Base-by-base conservation (phyloP, 306 rosid species). In the Cicer pinnatifidum region DNA sequence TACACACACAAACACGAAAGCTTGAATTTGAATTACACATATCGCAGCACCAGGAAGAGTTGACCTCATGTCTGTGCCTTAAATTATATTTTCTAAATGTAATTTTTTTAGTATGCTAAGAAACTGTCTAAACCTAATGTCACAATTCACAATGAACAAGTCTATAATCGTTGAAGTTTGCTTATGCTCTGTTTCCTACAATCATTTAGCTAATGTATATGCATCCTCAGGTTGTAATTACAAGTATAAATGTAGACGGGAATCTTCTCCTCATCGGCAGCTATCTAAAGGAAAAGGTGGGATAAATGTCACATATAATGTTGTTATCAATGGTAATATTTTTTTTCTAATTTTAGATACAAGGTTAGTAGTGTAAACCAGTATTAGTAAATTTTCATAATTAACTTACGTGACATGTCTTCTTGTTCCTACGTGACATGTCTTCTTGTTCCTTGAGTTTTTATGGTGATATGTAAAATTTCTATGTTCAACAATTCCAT, bases 221-320 rank as follows among this genome's bases (percentile, higher is more conserved):
- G 16, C 75, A 60, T 46, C 58, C 74, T 39, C 87, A 91, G 96
- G 91, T 91, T 78, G 89, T 91, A 78, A 75, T 91, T 73, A 72
- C 76, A 72, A 89, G 97, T 86, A 84, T 87, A 76, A 82, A 57
- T 43, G 8, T 72, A 20, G 67, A 72, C 43, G 76, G 76, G 56
- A 72, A 12, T 56, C 76, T 72, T 72, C 67, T 72, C 67, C 76
- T 72, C 67, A 72, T 72, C 43, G 76, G 76, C 4, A 56, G 76
- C 67, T 1, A 56, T 72, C 67, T 11, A 72, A 72, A 72, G 67
- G 76, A 72, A 72, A 72, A 72, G 76, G 76, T 72, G 65, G 76
- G 76, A 56, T 72, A 72, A 57, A 72, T 72, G 76, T 72, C 67
- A 72, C 13, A 66, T 67, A 81, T 87, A 58, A 59, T 60, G 70